Conservation (phyloP, 2,329 filamentous ascomycete genomes). For the Aspergillus piperis region DNA sequence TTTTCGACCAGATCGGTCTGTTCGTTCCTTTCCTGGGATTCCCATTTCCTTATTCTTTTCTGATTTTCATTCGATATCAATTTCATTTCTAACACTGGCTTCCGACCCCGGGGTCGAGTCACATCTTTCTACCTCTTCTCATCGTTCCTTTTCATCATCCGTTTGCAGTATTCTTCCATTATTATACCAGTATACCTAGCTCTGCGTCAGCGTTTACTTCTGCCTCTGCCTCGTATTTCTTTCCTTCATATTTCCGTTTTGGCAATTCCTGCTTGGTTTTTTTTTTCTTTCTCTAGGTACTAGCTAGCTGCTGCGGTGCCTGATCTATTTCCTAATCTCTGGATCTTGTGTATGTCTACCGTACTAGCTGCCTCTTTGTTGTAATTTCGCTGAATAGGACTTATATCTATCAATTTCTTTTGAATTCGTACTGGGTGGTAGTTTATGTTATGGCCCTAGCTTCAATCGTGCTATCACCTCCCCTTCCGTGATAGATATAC, state of each 20-base stretch:
- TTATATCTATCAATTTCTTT: no score
- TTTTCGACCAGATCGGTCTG: neutral
- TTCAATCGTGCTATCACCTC: no score
- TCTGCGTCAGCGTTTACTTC: neutral
- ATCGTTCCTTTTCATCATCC: neutral
- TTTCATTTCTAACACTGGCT: neutral
- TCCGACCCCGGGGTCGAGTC: neutral
- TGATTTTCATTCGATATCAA: conserved; percentile 3
- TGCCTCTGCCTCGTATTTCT: neutral
- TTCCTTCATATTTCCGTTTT: neutral
- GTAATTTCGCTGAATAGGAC: no score
- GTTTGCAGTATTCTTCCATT: neutral
- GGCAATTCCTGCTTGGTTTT: neutral
- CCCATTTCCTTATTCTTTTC: conserved; percentile 4
- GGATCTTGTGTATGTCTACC: neutral
- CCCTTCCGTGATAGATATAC: no score
- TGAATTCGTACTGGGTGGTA: no score
- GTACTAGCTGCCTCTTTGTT: neutral
- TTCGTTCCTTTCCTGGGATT: conserved; percentile 1
- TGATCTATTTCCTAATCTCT: neutral
- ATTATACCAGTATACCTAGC: conserved; percentile 2
- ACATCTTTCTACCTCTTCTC: neutral
- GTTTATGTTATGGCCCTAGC: no score
- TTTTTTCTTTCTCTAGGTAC: no score
- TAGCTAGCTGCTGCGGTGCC: no score